Evolutionary conservation across 129 eudicot genomes (phyloP).

Genomic region (Flaveria trinervia): DNA sequence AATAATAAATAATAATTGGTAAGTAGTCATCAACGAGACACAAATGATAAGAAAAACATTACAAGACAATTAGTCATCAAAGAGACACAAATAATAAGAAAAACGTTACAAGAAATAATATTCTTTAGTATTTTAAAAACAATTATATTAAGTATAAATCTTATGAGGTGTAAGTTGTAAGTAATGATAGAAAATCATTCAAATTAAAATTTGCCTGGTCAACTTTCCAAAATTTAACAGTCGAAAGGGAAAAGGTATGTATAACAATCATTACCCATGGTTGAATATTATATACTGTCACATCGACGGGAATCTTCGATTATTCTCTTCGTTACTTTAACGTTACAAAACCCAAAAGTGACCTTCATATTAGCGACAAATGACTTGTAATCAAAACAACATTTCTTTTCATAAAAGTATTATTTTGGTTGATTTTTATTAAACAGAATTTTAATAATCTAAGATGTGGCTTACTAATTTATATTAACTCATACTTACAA

Average conservation of each 20-base stretch:
- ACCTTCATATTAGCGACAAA: background rate
- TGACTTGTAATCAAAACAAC: background rate
- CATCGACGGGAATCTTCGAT: background rate
- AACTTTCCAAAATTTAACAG: background rate
- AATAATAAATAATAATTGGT: too few relatives aligned
- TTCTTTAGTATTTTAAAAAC: too few relatives aligned
- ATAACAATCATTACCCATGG: background rate
- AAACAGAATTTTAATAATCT: background rate
- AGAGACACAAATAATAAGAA: too few relatives aligned
- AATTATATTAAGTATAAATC: too few relatives aligned
- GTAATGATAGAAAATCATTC: background rate
- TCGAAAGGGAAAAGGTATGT: background rate
- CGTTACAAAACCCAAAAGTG: background rate
- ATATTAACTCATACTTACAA: too few relatives aligned
- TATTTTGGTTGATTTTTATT: background rate
- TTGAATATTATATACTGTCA: background rate
- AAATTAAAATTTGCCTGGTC: background rate
- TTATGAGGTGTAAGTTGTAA: background rate
- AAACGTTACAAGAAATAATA: too few relatives aligned
- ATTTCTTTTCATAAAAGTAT: background rate
- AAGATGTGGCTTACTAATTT: too few relatives aligned
- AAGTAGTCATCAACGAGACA: too few relatives aligned
- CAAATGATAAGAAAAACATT: too few relatives aligned
- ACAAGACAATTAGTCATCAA: too few relatives aligned
- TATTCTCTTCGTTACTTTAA: slow-evolving; percentile 1